A percentile compares a stretch with the other conserved stretches of the same genome.
Conservation (phyloP, 2,329 filamentous ascomycete species). For the Drechslerella stenobrocha region DNA sequence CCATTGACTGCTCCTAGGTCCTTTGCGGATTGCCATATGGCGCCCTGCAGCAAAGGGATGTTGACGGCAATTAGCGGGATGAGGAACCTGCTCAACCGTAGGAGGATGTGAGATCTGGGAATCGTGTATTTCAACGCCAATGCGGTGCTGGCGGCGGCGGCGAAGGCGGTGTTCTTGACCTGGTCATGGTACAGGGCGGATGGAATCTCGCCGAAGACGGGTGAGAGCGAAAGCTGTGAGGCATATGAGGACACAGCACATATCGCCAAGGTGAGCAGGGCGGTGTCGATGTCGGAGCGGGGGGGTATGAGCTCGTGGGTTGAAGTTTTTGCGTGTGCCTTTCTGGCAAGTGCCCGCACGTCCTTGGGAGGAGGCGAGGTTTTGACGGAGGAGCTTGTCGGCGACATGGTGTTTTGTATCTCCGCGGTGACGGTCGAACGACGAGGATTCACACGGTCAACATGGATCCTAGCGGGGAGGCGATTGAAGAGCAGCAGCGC, state of each 20-base stretch:
- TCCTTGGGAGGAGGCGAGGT: conserved; percentile 32
- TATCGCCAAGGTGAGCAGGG: conserved; percentile 26
- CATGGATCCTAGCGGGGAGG: too few species aligned
- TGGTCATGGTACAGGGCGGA: conserved; percentile 71
- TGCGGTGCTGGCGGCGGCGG: conserved; percentile 72
- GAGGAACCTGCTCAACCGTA: conserved; percentile 33
- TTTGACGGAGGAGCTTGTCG: conserved; percentile 15
- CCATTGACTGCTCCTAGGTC: conserved; percentile 70
- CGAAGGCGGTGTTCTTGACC: conserved; percentile 65
- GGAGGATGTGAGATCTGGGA: conserved; percentile 27
- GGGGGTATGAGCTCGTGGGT: conserved; percentile 25
- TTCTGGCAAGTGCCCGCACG: conserved; percentile 30
- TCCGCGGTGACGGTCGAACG: neutral
- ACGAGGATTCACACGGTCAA: neutral
- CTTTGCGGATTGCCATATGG: conserved; percentile 69
- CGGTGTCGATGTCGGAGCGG: conserved; percentile 23
- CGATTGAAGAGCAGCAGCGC: too few species aligned
- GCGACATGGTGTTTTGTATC: conserved; percentile 15
- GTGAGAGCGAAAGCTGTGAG: conserved; percentile 76
- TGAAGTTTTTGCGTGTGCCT: conserved; percentile 17
- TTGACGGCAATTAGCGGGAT: conserved; percentile 75
- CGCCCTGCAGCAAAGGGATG: conserved; percentile 72
- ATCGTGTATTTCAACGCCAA: conserved; percentile 54
- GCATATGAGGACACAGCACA: conserved; percentile 66
- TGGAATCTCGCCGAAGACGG: conserved; percentile 85